Evolutionary conservation across 148 eudicot genomes (phyloP), one percentile per base, ranked within the genome.

Genomic region (Mesembryanthemum crystallinum): DNA sequence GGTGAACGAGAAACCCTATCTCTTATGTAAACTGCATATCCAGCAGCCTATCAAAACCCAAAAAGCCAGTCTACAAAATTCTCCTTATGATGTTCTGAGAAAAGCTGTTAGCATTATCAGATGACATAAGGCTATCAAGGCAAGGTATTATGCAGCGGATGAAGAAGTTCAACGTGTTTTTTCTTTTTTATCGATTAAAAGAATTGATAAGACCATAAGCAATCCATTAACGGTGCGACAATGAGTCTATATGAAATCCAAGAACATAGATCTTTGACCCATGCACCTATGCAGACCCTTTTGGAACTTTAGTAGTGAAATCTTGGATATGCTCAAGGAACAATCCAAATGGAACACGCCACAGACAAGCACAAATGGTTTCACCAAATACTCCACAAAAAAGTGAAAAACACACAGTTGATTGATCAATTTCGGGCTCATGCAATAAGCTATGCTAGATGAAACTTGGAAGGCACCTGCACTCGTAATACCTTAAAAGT

Each of bases 271-370:
- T 12, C 39, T 17, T 29, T 10, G 59, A 10, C 33, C 27, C 57
- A 32, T 29, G 32, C 64, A 52, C 33, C 27, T 45, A 32, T 29
- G 33, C 64, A 15, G 47, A 65, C 10, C 8, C 43, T 3, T 32
- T 43, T 7, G 60, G n/a, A n/a, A 73, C 18, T 65, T 64, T 8
- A n/a, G 57, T 29, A 43, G 17, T 32, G 72, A 30, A 58, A 65
- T 32, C 57, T 49, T 33, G 67, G 51, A 73, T 76, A 65, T 57
- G 37, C 45, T 7, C 45, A 37, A 71, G 25, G 32, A 25, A 32
- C 29, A 21, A 62, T 15, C 17, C 9, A 49, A 24, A 33, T 20
- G 64, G 28, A 51, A 72, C 45, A 39, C 21, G n/a, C n/a, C 69
- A 55, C 24, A 64, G 12, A 33, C 25, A 7, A 32, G 45, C 43